These are phyloP conservation scores for Abrus pulchellus DNA, from an alignment of 306 rosid species.

Conservation along the genomic window DNA sequence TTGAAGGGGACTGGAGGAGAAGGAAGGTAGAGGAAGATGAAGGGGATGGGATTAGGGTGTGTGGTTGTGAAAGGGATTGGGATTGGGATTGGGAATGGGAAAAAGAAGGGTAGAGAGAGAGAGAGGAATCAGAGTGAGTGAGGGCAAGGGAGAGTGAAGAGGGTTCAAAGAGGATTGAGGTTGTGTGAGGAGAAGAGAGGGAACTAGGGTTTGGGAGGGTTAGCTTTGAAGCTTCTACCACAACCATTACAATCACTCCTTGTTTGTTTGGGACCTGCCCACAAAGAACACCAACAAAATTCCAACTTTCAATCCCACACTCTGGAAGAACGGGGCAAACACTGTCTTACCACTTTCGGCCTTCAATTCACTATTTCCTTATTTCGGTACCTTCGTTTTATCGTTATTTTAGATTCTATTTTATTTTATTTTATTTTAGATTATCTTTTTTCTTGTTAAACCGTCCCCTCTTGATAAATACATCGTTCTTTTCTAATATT, in stretches of 20 bases:
- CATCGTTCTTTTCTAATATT: too few relatives aligned
- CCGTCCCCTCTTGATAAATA: too few relatives aligned
- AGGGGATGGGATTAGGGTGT: constrained; percentile 72
- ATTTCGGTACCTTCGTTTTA: too few relatives aligned
- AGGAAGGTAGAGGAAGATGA: constrained; percentile 85
- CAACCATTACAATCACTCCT: constrained; percentile 47
- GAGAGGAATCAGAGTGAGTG: constrained; percentile 81
- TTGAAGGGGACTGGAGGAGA: constrained; percentile 56
- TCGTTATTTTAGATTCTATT: too few relatives aligned
- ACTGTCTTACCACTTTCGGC: too few relatives aligned
- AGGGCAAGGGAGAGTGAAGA: constrained; percentile 82
- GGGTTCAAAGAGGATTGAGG: constrained; percentile 84
- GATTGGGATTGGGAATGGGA: constrained; percentile 51
- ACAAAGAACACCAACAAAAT: too few relatives aligned
- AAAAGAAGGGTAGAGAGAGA: constrained; percentile 81
- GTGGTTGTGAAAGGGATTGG: constrained; percentile 61
- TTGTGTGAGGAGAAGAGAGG: constrained; percentile 56
- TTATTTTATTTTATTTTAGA: too few relatives aligned
- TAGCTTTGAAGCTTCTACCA: constrained; percentile 52
- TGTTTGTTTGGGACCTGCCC: not conserved
- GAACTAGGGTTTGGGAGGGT: constrained; percentile 60
- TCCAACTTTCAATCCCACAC: too few relatives aligned
- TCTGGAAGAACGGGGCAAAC: too few relatives aligned
- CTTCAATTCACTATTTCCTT: too few relatives aligned
- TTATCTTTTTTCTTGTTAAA: too few relatives aligned